Percentiles rank a stretch among this genome's conserved stretches.
Conservation (phyloP, 2,329 filamentous ascomycete species). For the Xylaria digitata region DNA sequence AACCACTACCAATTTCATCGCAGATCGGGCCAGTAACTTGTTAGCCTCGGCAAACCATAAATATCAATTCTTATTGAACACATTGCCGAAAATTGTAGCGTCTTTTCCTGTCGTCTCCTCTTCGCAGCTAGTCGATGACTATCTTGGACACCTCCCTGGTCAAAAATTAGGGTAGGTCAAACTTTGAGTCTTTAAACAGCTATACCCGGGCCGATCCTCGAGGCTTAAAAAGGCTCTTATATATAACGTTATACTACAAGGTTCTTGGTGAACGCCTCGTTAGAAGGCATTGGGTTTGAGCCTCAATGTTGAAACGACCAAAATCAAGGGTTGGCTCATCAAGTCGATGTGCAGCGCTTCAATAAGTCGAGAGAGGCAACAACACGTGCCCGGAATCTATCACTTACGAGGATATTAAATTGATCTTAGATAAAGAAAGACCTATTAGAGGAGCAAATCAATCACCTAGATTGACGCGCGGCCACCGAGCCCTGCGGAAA, state of each 20-base stretch:
- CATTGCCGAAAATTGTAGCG: background rate
- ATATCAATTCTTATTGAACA: background rate
- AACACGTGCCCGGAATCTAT: background rate
- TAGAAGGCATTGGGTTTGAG: background rate
- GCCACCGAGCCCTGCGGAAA: background rate
- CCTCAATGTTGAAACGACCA: background rate
- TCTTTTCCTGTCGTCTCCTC: background rate
- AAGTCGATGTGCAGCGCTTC: background rate
- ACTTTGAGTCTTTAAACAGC: background rate
- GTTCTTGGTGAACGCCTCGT: background rate
- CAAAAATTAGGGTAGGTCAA: background rate
- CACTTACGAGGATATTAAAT: background rate
- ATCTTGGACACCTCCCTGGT: background rate
- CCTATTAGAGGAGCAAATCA: background rate
- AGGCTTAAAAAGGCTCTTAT: background rate
- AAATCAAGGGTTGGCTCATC: background rate
- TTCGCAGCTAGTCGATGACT: background rate
- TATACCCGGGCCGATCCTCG: background rate
- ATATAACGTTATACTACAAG: background rate
- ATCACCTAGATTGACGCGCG: background rate
- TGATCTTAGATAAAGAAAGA: background rate
- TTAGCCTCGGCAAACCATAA: background rate
- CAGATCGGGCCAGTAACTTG: no score
- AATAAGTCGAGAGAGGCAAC: background rate
- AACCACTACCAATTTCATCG: background rate